These are phyloP conservation scores for Blastobotrys chiropterorum DNA, from an alignment of 805 yeast genomes.

Conservation along the genomic window DNA sequence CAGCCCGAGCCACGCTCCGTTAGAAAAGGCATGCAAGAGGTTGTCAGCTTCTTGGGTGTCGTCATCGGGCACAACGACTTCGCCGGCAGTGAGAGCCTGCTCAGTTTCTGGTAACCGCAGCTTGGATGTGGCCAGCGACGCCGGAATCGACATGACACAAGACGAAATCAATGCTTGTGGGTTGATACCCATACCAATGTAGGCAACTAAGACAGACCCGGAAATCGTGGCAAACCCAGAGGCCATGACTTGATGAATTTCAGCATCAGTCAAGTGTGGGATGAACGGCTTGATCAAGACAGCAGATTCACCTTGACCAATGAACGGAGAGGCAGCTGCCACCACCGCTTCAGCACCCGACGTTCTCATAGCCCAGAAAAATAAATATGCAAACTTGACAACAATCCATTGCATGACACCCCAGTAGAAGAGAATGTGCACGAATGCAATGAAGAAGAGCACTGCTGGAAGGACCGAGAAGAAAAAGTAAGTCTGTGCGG, in stretches of 20 bases:
- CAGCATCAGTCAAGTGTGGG: constrained; percentile 54
- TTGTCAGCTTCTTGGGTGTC: constrained; percentile 41
- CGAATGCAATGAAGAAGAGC: constrained; percentile 56
- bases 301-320: constrained; percentile 62
- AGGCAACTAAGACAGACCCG: constrained; percentile 57
- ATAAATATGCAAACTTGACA: constrained; percentile 49
- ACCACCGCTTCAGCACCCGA: constrained; percentile 62
- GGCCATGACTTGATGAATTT: constrained; percentile 55
- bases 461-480: constrained; percentile 58
- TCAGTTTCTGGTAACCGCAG: constrained; percentile 56
- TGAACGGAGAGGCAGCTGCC: constrained; percentile 61
- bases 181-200: constrained; percentile 56
- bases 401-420: constrained; percentile 57
- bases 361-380: constrained; percentile 53
- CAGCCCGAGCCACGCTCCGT: constrained; percentile 55
- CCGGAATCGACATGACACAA: constrained; percentile 66
- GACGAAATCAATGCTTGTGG: constrained; percentile 59
- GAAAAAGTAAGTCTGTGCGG: constrained; percentile 43
- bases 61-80: constrained; percentile 42
- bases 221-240: constrained; percentile 62
- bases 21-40: constrained; percentile 51
- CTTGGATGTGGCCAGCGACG: constrained; percentile 54
- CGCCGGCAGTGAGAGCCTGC: constrained; percentile 45
- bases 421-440: constrained; percentile 53
- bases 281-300: constrained; percentile 53